A percentile compares a stretch with the other conserved stretches of the same genome.
These are phyloP conservation scores for Debaryomycetaceae sp. DNA, from an alignment of 1,139 yeast genomes.

Conservation along the genomic window DNA sequence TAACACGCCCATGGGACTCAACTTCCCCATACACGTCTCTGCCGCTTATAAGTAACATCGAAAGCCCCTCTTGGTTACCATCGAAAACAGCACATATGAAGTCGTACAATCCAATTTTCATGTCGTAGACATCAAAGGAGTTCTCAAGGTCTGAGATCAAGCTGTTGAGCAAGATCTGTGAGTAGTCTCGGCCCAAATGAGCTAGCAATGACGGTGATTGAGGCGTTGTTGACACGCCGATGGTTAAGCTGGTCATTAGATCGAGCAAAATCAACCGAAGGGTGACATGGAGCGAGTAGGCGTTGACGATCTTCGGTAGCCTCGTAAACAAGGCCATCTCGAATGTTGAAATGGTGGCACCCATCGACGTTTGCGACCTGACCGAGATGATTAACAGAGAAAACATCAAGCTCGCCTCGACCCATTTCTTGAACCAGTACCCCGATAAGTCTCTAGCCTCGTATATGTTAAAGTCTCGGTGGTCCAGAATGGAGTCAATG, in stretches of 20 bases:
- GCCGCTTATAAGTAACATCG: constrained; percentile 75
- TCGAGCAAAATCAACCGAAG: constrained; percentile 53
- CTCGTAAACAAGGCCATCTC: constrained; percentile 57
- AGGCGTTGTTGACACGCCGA: constrained; percentile 13
- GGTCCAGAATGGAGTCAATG: constrained; percentile 41
- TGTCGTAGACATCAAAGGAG: constrained; percentile 50
- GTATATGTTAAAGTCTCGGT: constrained; percentile 26
- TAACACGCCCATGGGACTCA: too few species aligned
- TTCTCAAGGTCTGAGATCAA: constrained; percentile 59
- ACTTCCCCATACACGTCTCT: constrained; percentile 46
- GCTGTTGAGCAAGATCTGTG: constrained; percentile 56
- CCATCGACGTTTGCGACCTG: constrained; percentile 42
- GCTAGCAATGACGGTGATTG: constrained; percentile 68
- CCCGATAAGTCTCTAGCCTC: constrained; percentile 42
- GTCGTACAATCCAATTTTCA: constrained; percentile 58
- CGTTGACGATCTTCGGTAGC: constrained; percentile 54
- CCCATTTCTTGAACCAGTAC: constrained; percentile 41
- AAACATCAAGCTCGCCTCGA: constrained; percentile 36
- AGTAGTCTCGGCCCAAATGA: constrained; percentile 63
- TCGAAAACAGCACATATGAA: constrained; percentile 75
- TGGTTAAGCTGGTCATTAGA: constrained; percentile 58
- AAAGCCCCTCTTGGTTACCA: constrained; percentile 81
- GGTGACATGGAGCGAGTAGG: constrained; percentile 48
- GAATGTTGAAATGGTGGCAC: constrained; percentile 57
- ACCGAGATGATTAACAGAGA: constrained; percentile 46